Percentiles rank a stretch among this genome's conserved stretches.
These are phyloP conservation scores for Trypanosoma platydactyli DNA, from an alignment of 208 protist genomes.

Conservation along the genomic window DNA sequence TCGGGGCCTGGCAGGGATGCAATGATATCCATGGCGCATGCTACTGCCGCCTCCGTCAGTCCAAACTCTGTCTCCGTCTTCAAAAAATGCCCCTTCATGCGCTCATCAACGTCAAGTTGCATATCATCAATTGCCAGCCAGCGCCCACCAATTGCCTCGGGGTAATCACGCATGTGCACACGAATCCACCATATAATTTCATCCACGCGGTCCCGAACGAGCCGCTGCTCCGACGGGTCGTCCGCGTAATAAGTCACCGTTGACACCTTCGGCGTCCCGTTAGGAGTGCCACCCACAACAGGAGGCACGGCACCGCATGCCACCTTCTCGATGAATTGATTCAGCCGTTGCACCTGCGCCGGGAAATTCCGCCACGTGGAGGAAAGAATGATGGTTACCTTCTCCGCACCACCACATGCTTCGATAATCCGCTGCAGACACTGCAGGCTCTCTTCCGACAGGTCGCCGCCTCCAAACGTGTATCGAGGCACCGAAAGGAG, in stretches of 20 bases:
- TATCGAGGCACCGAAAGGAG: slow-evolving; percentile 79
- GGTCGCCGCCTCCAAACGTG: slow-evolving; percentile 81
- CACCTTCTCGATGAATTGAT: slow-evolving; percentile 51
- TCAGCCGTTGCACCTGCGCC: slow-evolving; percentile 63
- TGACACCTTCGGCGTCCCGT: slow-evolving; percentile 66
- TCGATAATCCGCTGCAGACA: slow-evolving; percentile 47
- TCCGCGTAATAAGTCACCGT: slow-evolving; percentile 80
- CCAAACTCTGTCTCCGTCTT: slow-evolving; percentile 74
- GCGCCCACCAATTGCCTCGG: slow-evolving; percentile 73
- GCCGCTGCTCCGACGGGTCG: slow-evolving; percentile 71
- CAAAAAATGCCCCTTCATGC: slow-evolving; percentile 79
- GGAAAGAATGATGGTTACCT: slow-evolving; percentile 80
- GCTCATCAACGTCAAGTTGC: slow-evolving; percentile 79
- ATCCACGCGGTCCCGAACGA: slow-evolving; percentile 84
- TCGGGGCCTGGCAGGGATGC: slow-evolving; percentile 38
- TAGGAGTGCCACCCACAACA: slow-evolving; percentile 60
- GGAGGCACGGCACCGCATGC: slow-evolving; percentile 40
- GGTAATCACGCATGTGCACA: slow-evolving; percentile 64
- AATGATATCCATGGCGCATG: slow-evolving; percentile 36
- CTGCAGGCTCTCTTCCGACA: slow-evolving; percentile 51
- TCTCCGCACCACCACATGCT: slow-evolving; percentile 41
- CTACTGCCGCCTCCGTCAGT: slow-evolving; percentile 59
- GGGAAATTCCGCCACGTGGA: slow-evolving; percentile 84
- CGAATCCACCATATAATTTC: slow-evolving; percentile 79
- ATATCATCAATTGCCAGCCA: slow-evolving; percentile 90